Percentiles rank a stretch among this genome's conserved stretches.
These are phyloP conservation scores for Lenzites betulinus DNA, from an alignment of 768 basidiomycete species.

Conservation along the genomic window DNA sequence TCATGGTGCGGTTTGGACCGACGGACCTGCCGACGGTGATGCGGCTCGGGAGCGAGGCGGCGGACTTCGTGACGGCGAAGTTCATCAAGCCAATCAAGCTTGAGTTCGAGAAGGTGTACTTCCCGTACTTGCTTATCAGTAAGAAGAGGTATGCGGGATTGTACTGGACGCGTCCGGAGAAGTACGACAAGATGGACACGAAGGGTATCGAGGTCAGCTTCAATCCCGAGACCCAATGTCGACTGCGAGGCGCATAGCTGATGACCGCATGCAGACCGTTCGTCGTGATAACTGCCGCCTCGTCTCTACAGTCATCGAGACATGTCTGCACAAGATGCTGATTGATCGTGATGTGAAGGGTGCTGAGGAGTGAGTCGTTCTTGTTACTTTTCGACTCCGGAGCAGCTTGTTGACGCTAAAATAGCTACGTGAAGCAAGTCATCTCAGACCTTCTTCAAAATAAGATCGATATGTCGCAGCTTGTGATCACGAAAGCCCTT, in stretches of 20 bases:
- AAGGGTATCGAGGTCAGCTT: constrained; percentile 91
- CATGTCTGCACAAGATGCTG: constrained; percentile 96
- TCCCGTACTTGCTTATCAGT: constrained; percentile 95
- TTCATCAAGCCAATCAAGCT: constrained; percentile 97
- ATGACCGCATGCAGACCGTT: constrained; percentile 69
- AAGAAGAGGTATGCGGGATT: constrained; percentile 99
- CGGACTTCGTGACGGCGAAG: constrained; percentile 84
- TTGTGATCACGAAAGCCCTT: constrained; percentile 97
- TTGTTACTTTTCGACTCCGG: not conserved
- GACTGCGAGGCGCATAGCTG: not conserved
- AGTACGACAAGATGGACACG: constrained; percentile 99
- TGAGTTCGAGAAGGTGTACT: constrained; percentile 99
- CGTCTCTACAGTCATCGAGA: constrained; percentile 97
- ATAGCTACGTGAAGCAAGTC: constrained; percentile 88
- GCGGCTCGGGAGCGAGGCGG: constrained; percentile 90
- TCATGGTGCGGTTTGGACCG: constrained; percentile 97
- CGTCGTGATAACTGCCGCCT: constrained; percentile 98
- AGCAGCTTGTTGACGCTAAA: not conserved
- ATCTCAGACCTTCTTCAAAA: constrained; percentile 96
- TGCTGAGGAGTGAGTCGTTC: constrained; percentile 78
- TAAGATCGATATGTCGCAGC: constrained; percentile 97
- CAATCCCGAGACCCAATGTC: not conserved
- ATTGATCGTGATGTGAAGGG: constrained; percentile 93
- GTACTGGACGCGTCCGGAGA: constrained; percentile 95
- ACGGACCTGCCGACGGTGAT: constrained; percentile 85